Conservation (phyloP, 192 early-diverging fungal species). For the Oehlia diaphana region DNA sequence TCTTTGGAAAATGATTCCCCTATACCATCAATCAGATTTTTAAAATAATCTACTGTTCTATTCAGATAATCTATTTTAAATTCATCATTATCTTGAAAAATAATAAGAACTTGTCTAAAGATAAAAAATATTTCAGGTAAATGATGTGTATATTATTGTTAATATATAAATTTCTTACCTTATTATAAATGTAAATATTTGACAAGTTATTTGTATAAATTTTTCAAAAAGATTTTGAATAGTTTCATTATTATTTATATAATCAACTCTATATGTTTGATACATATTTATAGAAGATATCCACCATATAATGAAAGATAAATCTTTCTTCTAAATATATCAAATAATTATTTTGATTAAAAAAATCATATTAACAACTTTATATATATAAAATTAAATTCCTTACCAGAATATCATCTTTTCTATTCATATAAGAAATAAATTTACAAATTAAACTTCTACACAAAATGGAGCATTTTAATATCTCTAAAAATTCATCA, state of each 20-base stretch:
- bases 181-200: not conserved
- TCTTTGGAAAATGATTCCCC: not conserved
- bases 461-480: conserved; percentile 3
- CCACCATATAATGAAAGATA: conserved; percentile 14
- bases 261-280: not conserved
- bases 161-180: not conserved
- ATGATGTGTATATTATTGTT: too few species aligned
- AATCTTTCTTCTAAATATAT: not conserved
- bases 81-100: not conserved
- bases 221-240: not conserved
- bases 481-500: too few species aligned
- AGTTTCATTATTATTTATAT: not conserved
- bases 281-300: not conserved
- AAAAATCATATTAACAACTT: not conserved
- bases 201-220: not conserved
- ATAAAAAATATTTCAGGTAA: too few species aligned
- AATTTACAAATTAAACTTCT: conserved; percentile 11
- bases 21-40: not conserved
- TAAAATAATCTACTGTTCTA: not conserved
- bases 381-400: not conserved
- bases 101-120: not conserved
- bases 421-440: not conserved
- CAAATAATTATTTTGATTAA: too few species aligned
- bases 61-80: not conserved
- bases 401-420: conserved; percentile 16